A percentile compares a stretch with the other conserved stretches of the same genome.
Evolutionary conservation across 73 alveolate species (phyloP).

Genomic region (Tetrahymena thermophila): DNA sequence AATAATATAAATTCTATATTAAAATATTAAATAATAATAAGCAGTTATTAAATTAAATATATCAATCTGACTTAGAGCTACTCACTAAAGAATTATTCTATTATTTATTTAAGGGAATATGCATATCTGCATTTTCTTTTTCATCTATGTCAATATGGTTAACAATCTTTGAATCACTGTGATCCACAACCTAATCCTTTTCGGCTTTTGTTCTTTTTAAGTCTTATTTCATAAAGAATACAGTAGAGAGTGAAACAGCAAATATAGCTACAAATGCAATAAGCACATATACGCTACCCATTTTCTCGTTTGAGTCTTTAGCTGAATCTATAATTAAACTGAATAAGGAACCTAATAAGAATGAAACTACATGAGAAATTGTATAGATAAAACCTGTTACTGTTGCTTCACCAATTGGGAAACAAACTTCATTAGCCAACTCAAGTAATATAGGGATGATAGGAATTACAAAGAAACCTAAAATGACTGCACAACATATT

Average conservation of each 20-base stretch:
- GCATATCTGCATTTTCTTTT: neutral
- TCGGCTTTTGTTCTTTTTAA: neutral
- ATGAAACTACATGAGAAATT: neutral
- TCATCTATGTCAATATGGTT: neutral
- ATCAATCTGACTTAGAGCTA: neutral
- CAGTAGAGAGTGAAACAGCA: neutral
- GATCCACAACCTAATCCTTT: neutral
- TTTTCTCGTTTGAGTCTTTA: neutral
- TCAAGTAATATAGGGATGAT: neutral
- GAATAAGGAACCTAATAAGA: neutral
- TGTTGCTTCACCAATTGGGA: neutral
- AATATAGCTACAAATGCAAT: neutral
- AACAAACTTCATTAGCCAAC: neutral
- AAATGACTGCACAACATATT: neutral
- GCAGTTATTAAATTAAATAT: neutral
- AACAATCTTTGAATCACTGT: neutral
- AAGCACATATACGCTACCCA: neutral
- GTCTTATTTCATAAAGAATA: neutral
- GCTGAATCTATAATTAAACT: neutral
- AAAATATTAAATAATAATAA: neutral
- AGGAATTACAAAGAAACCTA: conserved; percentile 2
- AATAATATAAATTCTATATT: too few species aligned
- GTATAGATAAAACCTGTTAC: neutral
- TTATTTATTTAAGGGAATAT: neutral
- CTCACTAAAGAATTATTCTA: neutral